Evolutionary conservation across 2,329 filamentous ascomycete species (phyloP).

Genomic region (Orbilia javanica): DNA sequence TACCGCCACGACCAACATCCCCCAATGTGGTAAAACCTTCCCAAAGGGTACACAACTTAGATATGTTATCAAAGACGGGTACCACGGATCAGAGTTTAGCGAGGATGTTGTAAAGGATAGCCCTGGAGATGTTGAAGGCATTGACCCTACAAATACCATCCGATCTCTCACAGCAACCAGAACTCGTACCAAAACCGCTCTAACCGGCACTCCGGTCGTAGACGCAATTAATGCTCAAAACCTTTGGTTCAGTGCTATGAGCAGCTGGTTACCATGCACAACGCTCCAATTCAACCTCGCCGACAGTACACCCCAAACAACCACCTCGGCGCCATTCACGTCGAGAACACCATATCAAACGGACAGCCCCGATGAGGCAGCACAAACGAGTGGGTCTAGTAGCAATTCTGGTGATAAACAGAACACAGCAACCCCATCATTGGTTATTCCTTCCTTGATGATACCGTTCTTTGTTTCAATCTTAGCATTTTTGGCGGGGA

Average conservation of each 20-base stretch:
- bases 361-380: neutral
- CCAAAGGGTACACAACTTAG: slow-evolving; percentile 49
- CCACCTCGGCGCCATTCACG: slow-evolving; percentile 17
- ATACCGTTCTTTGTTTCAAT: slow-evolving; percentile 39
- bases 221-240: slow-evolving; percentile 49
- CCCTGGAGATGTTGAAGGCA: slow-evolving; percentile 1
- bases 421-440: slow-evolving; percentile 19
- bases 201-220: slow-evolving; percentile 31
- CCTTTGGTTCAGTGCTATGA: slow-evolving; percentile 52
- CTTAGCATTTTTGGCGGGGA: slow-evolving; percentile 37
- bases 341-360: slow-evolving; percentile 37
- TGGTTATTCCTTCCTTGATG: slow-evolving; percentile 19
- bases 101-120: slow-evolving; percentile 30
- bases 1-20: slow-evolving; percentile 57
- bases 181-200: neutral
- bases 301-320: slow-evolving; percentile 4
- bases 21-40: slow-evolving; percentile 51
- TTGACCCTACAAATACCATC: slow-evolving; percentile 39
- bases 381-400: neutral
- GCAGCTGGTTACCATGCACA: slow-evolving; percentile 50
- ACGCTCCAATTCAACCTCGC: slow-evolving; percentile 27
- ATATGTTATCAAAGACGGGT: slow-evolving; percentile 58
- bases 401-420: neutral
- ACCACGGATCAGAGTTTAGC: slow-evolving; percentile 59
- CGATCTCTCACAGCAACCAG: slow-evolving; percentile 20